A percentile compares a stretch with the other conserved stretches of the same genome.
Evolutionary conservation across 2,329 filamentous ascomycete genomes (phyloP).

Genomic region (Ophiostoma montium): DNA sequence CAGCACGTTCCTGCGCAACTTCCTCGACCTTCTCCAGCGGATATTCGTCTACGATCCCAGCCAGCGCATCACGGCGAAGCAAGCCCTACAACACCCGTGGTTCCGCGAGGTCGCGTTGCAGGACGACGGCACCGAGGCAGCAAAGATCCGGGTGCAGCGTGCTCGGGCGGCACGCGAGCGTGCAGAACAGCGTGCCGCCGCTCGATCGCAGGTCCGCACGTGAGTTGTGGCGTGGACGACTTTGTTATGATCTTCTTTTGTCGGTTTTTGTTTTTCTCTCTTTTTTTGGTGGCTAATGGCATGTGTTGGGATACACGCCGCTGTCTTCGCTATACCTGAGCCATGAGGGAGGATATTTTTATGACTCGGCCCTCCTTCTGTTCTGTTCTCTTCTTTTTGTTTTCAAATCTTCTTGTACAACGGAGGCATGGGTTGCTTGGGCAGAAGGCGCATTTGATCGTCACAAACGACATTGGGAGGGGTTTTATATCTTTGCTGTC

Average conservation of each 20-base stretch:
- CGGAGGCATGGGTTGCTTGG: not conserved
- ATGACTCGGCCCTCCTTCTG: too few relatives aligned
- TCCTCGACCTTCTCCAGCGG: constrained; percentile 48
- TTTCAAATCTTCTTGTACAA: not conserved
- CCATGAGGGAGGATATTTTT: too few relatives aligned
- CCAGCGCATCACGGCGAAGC: constrained; percentile 51
- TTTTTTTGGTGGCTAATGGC: too few relatives aligned
- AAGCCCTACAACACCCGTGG: constrained; percentile 53
- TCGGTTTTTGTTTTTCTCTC: too few relatives aligned
- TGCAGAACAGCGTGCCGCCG: not conserved
- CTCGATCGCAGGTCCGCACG: too few relatives aligned
- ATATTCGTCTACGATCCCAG: constrained; percentile 56
- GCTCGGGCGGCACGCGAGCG: constrained; percentile 4
- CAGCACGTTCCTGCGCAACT: constrained; percentile 45
- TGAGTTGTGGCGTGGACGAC: too few relatives aligned
- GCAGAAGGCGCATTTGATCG: not conserved
- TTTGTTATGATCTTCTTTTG: too few relatives aligned
- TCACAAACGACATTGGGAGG: not conserved
- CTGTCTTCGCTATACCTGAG: too few relatives aligned
- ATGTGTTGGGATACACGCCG: not conserved
- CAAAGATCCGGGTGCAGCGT: constrained; percentile 45
- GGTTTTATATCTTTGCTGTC: not conserved
- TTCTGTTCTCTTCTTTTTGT: not conserved
- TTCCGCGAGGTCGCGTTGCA: constrained; percentile 49
- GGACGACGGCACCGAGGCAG: constrained; percentile 54